These are phyloP conservation scores for Grosmannia huntii DNA, from an alignment of 2,329 filamentous ascomycete genomes.

Conservation along the genomic window DNA sequence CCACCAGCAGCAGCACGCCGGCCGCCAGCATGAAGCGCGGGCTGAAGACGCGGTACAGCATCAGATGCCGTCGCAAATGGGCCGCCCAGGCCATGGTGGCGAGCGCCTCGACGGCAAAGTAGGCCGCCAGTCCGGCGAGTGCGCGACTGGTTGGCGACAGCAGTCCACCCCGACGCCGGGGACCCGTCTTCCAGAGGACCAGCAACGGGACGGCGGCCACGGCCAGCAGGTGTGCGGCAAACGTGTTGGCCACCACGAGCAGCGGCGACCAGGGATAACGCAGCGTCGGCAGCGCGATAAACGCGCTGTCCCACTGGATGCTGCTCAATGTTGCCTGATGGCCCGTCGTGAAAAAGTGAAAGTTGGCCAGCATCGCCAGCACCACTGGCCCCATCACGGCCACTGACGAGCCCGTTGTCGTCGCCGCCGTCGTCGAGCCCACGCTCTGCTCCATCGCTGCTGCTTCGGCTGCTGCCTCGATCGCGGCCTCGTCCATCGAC, in stretches of 20 bases:
- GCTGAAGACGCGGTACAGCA: slow-evolving; percentile 90
- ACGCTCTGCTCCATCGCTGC: background rate
- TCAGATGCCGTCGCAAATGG: slow-evolving; percentile 77
- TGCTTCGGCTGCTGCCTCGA: background rate
- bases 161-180: slow-evolving; percentile 56
- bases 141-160: slow-evolving; percentile 59
- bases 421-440: background rate
- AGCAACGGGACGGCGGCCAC: slow-evolving; percentile 68
- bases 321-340: slow-evolving; percentile 79
- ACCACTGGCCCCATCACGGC: slow-evolving; percentile 72
- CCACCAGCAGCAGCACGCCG: slow-evolving; percentile 58
- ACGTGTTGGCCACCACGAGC: slow-evolving; percentile 72
- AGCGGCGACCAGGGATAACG: slow-evolving; percentile 84
- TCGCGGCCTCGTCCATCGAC: slow-evolving; percentile 11
- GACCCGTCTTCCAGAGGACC: slow-evolving; percentile 78
- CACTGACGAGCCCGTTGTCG: background rate
- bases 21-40: slow-evolving; percentile 82
- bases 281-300: slow-evolving; percentile 73
- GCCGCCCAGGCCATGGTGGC: slow-evolving; percentile 87
- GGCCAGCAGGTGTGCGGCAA: slow-evolving; percentile 77
- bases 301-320: slow-evolving; percentile 94
- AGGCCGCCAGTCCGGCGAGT: slow-evolving; percentile 62
- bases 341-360: slow-evolving; percentile 95
- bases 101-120: slow-evolving; percentile 70
- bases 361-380: slow-evolving; percentile 78